Conservation (phyloP, 2,329 filamentous ascomycete species). For the Hyphodiscus sp. region DNA sequence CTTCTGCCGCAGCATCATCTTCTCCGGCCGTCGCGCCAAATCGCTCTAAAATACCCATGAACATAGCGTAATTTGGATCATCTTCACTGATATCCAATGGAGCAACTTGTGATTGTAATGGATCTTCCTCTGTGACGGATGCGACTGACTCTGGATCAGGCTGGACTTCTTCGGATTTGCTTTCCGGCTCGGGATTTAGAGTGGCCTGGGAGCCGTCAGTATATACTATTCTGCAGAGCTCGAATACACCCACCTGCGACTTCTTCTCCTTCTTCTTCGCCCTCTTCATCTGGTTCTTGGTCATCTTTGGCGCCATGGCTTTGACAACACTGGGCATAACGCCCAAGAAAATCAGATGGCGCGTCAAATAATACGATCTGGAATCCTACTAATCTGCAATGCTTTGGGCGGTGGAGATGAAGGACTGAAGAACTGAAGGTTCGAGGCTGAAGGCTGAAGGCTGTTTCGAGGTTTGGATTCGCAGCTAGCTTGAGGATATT, state of each 20-base stretch:
- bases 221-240: slow-evolving; percentile 3
- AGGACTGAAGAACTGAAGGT: no score
- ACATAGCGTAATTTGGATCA: slow-evolving; percentile 77
- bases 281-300: slow-evolving; percentile 89
- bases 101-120: slow-evolving; percentile 40
- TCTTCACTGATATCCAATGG: slow-evolving; percentile 51
- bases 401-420: no score
- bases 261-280: slow-evolving; percentile 93
- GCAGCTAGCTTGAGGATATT: no score
- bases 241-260: slow-evolving; percentile 40
- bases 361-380: not conserved
- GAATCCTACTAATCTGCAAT: not conserved
- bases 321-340: slow-evolving; percentile 29
- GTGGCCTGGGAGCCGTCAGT: slow-evolving; percentile 30
- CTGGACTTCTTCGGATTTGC: slow-evolving; percentile 13
- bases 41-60: slow-evolving; percentile 73
- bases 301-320: slow-evolving; percentile 65
- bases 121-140: slow-evolving; percentile 25
- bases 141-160: slow-evolving; percentile 31
- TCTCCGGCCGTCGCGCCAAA: slow-evolving; percentile 64
- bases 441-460: no score
- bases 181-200: slow-evolving; percentile 24
- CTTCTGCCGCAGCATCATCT: slow-evolving; percentile 57
- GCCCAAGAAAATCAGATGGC: slow-evolving; percentile 3
- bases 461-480: no score